A percentile compares a stretch with the other conserved stretches of the same genome.
These are phyloP conservation scores for Alternaria postmessia DNA, from an alignment of 2,329 filamentous ascomycete species.

Conservation along the genomic window DNA sequence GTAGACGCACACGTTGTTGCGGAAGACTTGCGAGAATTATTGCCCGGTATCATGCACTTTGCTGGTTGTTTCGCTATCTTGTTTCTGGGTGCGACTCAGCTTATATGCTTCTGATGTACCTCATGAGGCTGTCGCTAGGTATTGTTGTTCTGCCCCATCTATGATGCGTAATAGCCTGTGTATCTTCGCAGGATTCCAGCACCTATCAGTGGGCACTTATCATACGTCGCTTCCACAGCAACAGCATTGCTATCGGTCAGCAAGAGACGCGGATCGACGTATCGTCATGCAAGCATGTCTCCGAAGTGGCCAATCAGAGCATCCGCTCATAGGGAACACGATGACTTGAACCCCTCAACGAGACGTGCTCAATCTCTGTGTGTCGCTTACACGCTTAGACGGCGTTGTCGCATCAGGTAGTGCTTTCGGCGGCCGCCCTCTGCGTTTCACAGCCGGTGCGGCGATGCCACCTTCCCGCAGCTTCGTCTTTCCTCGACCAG, in stretches of 20 bases:
- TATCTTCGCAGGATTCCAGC: background rate
- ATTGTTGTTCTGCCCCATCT: background rate
- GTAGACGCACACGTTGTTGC: background rate
- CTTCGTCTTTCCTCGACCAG: background rate
- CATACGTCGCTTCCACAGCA: slow-evolving; percentile 4
- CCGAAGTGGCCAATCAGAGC: background rate
- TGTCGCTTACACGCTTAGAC: background rate
- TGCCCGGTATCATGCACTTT: background rate
- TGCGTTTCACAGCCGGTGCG: background rate
- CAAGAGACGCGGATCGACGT: background rate
- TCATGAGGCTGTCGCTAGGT: background rate
- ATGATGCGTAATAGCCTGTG: background rate
- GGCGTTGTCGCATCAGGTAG: background rate
- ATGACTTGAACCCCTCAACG: background rate
- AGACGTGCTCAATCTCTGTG: background rate
- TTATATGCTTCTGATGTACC: background rate
- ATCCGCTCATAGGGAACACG: background rate
- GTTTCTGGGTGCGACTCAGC: background rate
- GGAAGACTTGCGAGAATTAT: rapidly evolving
- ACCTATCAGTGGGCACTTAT: background rate
- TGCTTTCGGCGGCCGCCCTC: background rate
- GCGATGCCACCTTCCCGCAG: background rate
- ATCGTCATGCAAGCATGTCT: background rate
- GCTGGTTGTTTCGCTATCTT: background rate
- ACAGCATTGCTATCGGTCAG: background rate